A percentile compares a stretch with the other conserved stretches of the same genome.
phyloP scores from a whole-genome alignment of 352 stramenopile species.

The Pythium myriotylum region DNA sequence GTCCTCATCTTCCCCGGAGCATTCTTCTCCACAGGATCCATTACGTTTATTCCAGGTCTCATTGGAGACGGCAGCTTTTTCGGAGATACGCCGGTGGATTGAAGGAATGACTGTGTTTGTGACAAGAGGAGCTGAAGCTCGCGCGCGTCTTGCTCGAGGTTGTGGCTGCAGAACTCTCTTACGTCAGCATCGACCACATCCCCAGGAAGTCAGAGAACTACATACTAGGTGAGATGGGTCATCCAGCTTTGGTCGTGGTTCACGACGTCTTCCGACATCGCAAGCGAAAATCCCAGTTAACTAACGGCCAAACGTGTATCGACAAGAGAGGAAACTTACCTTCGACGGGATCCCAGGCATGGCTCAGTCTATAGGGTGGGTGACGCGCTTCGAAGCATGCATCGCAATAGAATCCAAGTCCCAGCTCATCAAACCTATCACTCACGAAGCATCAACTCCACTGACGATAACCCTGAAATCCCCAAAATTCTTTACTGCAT shows the following conservation, averaged over 20 bases:
- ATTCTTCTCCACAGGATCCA: background rate
- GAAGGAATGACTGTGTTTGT: slow-evolving; percentile 47
- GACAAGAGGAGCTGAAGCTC: slow-evolving; percentile 61
- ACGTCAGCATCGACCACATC: background rate
- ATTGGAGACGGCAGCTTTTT: background rate
- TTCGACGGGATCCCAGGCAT: slow-evolving; percentile 55
- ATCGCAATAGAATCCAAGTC: slow-evolving; percentile 69
- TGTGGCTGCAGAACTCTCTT: slow-evolving; percentile 36
- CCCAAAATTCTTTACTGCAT: slow-evolving; percentile 40
- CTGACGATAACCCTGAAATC: no score
- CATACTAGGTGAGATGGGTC: slow-evolving; percentile 51
- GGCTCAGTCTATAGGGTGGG: slow-evolving; percentile 50
- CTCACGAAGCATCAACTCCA: background rate
- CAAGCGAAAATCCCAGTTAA: background rate
- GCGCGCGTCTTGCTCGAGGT: slow-evolving; percentile 64
- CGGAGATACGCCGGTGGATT: background rate
- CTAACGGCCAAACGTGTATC: background rate
- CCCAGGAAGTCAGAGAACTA: no score
- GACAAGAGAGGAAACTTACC: slow-evolving; percentile 19
- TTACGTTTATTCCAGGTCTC: background rate
- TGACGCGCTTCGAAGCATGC: slow-evolving; percentile 61
- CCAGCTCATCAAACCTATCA: slow-evolving; percentile 54
- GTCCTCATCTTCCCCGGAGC: slow-evolving; percentile 11
- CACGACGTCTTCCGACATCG: slow-evolving; percentile 36
- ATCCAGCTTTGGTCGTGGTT: slow-evolving; percentile 70